These are phyloP conservation scores for Kickxella alabastrina DNA, from an alignment of 192 early-diverging fungal genomes.

Conservation along the genomic window DNA sequence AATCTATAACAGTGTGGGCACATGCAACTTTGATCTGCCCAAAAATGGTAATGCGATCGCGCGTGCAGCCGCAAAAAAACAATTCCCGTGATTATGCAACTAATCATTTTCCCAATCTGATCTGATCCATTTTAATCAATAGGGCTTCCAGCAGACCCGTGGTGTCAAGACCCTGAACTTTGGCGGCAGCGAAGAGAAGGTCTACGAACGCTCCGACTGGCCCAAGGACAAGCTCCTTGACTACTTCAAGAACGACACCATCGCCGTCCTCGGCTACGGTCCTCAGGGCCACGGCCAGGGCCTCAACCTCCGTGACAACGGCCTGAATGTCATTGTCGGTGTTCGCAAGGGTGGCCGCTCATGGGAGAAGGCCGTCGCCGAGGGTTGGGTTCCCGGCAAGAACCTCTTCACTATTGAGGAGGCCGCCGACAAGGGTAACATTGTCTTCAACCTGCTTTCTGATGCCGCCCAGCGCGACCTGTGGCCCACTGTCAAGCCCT, in stretches of 20 bases:
- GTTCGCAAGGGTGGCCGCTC: slow-evolving; percentile 83
- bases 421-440: slow-evolving; percentile 82
- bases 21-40: no score
- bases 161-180: slow-evolving; percentile 92
- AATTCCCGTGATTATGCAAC: no score
- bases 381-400: slow-evolving; percentile 96
- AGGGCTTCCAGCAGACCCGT: slow-evolving; percentile 60
- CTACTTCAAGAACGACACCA: slow-evolving; percentile 91
- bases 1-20: no score
- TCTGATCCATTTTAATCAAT: no score
- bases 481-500: slow-evolving; percentile 83
- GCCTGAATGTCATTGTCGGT: slow-evolving; percentile 94
- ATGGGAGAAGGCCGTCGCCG: slow-evolving; percentile 86
- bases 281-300: slow-evolving; percentile 93
- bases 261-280: slow-evolving; percentile 90
- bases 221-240: slow-evolving; percentile 86
- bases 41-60: no score
- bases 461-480: slow-evolving; percentile 93
- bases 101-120: no score
- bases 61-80: no score
- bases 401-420: slow-evolving; percentile 90
- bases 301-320: slow-evolving; percentile 93
- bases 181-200: slow-evolving; percentile 85
- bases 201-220: slow-evolving; percentile 93
- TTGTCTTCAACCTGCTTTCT: slow-evolving; percentile 93